phyloP scores from a whole-genome alignment of 2,329 filamentous ascomycete species.

The Raffaelea ambrosiae region DNA sequence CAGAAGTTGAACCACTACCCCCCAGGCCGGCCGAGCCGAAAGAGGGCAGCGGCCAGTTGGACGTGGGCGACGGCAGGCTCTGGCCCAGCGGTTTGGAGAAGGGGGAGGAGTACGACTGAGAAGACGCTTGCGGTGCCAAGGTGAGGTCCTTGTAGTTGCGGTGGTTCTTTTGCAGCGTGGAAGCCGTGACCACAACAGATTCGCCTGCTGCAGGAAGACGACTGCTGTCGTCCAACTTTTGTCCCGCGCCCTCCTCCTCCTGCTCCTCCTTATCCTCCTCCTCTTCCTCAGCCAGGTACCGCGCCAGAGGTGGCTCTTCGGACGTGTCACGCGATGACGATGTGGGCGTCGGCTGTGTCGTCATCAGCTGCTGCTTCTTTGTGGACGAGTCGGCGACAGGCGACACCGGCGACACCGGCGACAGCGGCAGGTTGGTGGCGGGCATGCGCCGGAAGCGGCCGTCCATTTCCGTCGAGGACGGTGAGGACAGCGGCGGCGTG shows the following conservation, averaged over 20 bases:
- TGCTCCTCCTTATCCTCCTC: no score
- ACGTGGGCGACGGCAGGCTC: conserved; percentile 6
- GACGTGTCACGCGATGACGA: background rate
- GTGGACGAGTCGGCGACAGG: background rate
- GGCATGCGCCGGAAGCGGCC: background rate
- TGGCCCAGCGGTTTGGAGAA: background rate
- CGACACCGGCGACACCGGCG: background rate
- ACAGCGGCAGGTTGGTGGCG: background rate
- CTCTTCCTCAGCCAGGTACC: no score
- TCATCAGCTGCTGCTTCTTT: background rate
- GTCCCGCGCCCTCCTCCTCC: no score
- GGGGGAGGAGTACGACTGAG: background rate
- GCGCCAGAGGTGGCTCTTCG: background rate
- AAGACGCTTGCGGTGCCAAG: background rate
- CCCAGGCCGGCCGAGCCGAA: background rate
- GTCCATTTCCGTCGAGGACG: background rate
- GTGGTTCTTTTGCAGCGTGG: background rate
- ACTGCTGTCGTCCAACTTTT: no score
- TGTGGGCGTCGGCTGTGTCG: background rate
- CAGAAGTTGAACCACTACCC: no score
- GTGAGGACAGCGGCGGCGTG: background rate
- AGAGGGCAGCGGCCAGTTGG: conserved; percentile 14
- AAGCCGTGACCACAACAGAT: background rate
- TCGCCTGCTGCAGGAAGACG: no score
- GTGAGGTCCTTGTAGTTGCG: background rate